These are phyloP conservation scores for Spathaspora arborariae DNA, from an alignment of 805 yeast species.

Conservation along the genomic window DNA sequence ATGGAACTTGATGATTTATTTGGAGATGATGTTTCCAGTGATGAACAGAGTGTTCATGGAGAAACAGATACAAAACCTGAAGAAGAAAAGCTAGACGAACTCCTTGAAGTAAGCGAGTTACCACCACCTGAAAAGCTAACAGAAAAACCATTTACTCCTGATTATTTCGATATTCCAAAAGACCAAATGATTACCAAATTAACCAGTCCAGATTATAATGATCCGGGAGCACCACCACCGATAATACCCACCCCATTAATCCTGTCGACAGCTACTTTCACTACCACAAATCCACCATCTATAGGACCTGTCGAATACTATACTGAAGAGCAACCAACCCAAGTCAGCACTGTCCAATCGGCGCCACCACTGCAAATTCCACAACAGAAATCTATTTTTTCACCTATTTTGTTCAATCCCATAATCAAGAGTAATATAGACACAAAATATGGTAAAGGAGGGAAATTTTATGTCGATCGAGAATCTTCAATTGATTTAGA, in stretches of 20 bases:
- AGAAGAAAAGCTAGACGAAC: neutral
- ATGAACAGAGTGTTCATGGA: constrained; percentile 1
- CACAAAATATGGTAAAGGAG: constrained; percentile 84
- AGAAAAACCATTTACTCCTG: constrained; percentile 4
- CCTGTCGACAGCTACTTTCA: constrained; percentile 13
- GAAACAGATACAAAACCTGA: constrained; percentile 2
- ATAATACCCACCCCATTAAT: constrained; percentile 46
- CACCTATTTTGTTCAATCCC: constrained; percentile 81
- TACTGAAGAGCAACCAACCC: neutral
- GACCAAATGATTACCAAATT: constrained; percentile 44
- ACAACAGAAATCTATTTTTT: constrained; percentile 58
- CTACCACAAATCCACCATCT: constrained; percentile 12
- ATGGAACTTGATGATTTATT: constrained; percentile 21
- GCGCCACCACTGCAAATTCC: constrained; percentile 6
- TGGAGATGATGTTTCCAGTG: constrained; percentile 11
- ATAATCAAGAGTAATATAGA: constrained; percentile 73
- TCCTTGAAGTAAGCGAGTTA: neutral
- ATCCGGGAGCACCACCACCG: constrained; percentile 85
- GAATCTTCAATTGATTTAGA: constrained; percentile 23
- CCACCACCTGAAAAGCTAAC: neutral
- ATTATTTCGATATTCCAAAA: constrained; percentile 48
- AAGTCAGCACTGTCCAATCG: neutral
- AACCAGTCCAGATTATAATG: constrained; percentile 53
- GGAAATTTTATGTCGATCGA: constrained; percentile 69
- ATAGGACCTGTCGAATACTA: neutral